Evolutionary conservation across 148 eudicot species (phyloP), one percentile per base, ranked within the genome.

Genomic region (Rhododendron henanense): DNA sequence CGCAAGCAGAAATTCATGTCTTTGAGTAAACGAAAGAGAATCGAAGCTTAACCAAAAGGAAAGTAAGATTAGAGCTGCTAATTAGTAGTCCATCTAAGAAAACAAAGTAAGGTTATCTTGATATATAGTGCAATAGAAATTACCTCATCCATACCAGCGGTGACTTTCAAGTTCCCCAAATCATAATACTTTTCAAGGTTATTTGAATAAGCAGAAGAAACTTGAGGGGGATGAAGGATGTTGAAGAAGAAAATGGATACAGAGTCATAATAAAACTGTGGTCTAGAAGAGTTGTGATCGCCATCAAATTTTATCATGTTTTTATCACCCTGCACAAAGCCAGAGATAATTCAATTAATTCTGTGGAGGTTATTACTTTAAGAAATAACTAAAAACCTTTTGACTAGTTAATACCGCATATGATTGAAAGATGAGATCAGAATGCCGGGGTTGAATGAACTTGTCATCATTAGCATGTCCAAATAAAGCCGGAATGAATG

Each of bases 281-380:
- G 98, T 79, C 98, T 92, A 45, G 98, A 93, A 81, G 98, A 94
- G 90, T 96, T 96, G 88, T 96, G 98, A 91, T 96, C 98, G 50
- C 98, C 98, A 78, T 94, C 95, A 89, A 96, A 94, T 87, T 94
- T 94, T 83, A 96, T 93, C 84, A 96, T 93, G 90, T 91, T 93
- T 90, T 96, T 96, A 89, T 93, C 96, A 59, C 98, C 98, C 98
- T 96, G 94, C 85, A 91, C 50, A 85, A 85, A 83, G 86, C 82
- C 51, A 85, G 55, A 61, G 82, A 23, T 28, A 59, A 78, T 21
- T 78, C 76, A 81, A 77, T 5, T 80, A 85, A 11, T 15, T 69
- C 35, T 48, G 50, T 11, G 53, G 61, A 63, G n/a, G 61, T 45
- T 81, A 10, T 75, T 79, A 45, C 35, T 25, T n/a, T 39, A 31